Evolutionary conservation across 305 asterid species (phyloP).

Genomic region (Striga hermonthica): DNA sequence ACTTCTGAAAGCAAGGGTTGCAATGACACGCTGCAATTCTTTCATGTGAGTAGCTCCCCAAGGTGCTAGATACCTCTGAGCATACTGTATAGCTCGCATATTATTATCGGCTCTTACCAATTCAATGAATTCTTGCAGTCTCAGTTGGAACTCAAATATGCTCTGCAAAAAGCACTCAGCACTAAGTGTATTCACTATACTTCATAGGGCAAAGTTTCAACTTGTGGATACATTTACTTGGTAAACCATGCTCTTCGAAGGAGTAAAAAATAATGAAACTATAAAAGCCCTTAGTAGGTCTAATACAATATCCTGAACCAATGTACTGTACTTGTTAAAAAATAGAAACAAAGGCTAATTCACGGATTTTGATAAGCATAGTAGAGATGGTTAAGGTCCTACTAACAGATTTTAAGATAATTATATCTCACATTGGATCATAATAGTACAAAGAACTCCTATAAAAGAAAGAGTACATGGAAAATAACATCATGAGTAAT

Average conservation of each 20-base stretch:
- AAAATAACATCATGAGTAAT: background rate
- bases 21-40: slow-evolving; percentile 89
- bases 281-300: slow-evolving; percentile 22
- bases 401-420: background rate
- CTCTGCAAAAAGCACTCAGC: slow-evolving; percentile 59
- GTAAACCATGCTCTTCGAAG: no score
- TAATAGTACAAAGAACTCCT: slow-evolving; percentile 1
- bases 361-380: slow-evolving; percentile 1
- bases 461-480: background rate
- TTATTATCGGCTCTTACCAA: slow-evolving; percentile 76
- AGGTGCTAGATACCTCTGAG: slow-evolving; percentile 84
- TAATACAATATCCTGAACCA: slow-evolving; percentile 8
- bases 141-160: slow-evolving; percentile 92
- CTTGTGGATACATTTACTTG: no score
- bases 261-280: slow-evolving; percentile 5
- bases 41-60: slow-evolving; percentile 95
- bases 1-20: slow-evolving; percentile 88
- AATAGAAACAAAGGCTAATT: slow-evolving; percentile 12
- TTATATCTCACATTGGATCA: background rate
- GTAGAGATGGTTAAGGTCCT: slow-evolving; percentile 4
- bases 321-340: slow-evolving; percentile 15
- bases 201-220: no score
- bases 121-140: slow-evolving; percentile 92
- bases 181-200: slow-evolving; percentile 9
- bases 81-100: slow-evolving; percentile 78